phyloP scores from a whole-genome alignment of 495 filamentous ascomycete genomes.

The Friedmanniomyces endolithicus region DNA sequence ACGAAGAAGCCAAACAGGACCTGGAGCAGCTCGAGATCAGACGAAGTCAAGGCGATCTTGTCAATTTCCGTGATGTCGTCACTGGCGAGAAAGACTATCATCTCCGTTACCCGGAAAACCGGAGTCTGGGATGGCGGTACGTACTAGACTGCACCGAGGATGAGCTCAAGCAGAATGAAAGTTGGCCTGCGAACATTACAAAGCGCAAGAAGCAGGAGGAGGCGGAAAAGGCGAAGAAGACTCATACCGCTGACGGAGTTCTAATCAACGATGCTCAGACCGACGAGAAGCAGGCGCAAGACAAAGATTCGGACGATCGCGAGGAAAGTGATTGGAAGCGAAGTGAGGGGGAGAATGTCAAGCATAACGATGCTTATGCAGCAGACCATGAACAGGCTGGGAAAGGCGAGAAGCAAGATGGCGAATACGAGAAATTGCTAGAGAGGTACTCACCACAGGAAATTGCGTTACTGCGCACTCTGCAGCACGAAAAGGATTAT shows the following conservation, averaged over 20 bases:
- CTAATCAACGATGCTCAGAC: neutral
- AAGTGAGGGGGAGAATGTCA: slow-evolving; percentile 6
- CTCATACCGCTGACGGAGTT: slow-evolving; percentile 1
- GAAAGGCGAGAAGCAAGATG: slow-evolving; percentile 6
- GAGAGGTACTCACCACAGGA: slow-evolving; percentile 22
- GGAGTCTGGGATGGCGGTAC: slow-evolving; percentile 15
- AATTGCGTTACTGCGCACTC: slow-evolving; percentile 19
- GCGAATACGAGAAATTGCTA: slow-evolving; percentile 16
- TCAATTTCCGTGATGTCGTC: slow-evolving; percentile 17
- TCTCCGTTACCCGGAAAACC: slow-evolving; percentile 10
- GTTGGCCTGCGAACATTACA: slow-evolving; percentile 21
- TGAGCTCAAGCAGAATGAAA: slow-evolving; percentile 15
- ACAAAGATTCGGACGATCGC: slow-evolving; percentile 5
- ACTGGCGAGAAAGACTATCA: slow-evolving; percentile 7
- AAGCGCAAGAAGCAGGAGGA: slow-evolving; percentile 17
- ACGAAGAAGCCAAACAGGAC: neutral
- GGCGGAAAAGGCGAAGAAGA: slow-evolving; percentile 10
- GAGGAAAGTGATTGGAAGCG: slow-evolving; percentile 13
- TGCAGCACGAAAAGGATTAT: slow-evolving; percentile 24
- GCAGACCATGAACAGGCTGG: neutral
- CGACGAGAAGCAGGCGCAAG: slow-evolving; percentile 1
- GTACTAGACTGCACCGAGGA: slow-evolving; percentile 16
- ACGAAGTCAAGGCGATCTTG: slow-evolving; percentile 8
- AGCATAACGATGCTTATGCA: slow-evolving; percentile 19
- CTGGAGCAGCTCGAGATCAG: slow-evolving; percentile 4